These are phyloP conservation scores for Yamadazyma triangularis DNA, from an alignment of 1,139 yeast genomes.

Conservation along the genomic window DNA sequence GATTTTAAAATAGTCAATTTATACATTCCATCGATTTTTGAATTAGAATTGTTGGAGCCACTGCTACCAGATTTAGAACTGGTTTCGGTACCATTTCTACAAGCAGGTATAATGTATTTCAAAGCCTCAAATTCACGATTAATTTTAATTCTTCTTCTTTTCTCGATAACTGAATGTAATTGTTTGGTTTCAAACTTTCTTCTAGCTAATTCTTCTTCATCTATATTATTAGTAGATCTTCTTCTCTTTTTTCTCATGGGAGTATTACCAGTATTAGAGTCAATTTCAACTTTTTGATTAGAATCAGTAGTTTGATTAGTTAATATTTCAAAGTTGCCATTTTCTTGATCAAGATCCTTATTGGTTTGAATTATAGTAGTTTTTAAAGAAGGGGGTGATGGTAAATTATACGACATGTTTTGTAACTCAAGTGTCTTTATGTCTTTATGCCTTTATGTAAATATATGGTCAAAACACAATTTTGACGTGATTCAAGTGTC, in stretches of 20 bases:
- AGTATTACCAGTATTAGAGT: slow-evolving; percentile 3
- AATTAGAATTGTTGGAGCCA: slow-evolving; percentile 7
- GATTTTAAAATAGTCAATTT: slow-evolving; percentile 76
- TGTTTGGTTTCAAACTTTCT: slow-evolving; percentile 54
- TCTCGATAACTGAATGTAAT: slow-evolving; percentile 77
- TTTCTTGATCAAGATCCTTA: slow-evolving; percentile 39
- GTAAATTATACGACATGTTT: slow-evolving; percentile 26
- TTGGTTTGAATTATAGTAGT: slow-evolving; percentile 61
- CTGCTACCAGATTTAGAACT: slow-evolving; percentile 7
- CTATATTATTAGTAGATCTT: slow-evolving; percentile 42
- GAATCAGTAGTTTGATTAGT: slow-evolving; percentile 24
- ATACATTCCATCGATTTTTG: slow-evolving; percentile 64
- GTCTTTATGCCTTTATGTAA: too few species aligned
- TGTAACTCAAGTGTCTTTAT: too few species aligned
- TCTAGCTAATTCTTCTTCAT: slow-evolving; percentile 51
- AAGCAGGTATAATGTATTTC: slow-evolving; percentile 75
- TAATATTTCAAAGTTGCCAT: slow-evolving; percentile 40
- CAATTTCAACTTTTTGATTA: slow-evolving; percentile 4
- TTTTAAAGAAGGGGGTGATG: slow-evolving; percentile 58
- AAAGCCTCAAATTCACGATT: slow-evolving; percentile 81
- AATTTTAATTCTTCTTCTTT: slow-evolving; percentile 72
- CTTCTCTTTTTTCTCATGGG: slow-evolving; percentile 38
- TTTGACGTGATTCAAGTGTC: too few species aligned
- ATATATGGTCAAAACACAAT: too few species aligned
- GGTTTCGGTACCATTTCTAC: slow-evolving; percentile 24